phyloP scores from a whole-genome alignment of 371 early-diverging fungal genomes.

The Rhizopus microsporus region DNA sequence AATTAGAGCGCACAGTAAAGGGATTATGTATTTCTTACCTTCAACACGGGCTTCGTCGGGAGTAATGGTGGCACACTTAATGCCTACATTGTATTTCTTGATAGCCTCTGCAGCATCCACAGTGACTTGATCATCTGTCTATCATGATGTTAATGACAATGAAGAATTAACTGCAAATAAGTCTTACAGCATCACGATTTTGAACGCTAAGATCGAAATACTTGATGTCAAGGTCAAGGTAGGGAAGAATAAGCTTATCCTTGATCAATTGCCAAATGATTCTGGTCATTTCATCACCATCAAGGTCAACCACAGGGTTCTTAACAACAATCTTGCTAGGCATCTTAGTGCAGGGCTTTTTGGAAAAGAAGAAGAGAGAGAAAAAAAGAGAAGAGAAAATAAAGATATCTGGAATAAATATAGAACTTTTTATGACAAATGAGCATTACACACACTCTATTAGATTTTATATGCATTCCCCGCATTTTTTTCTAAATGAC shows the following conservation, averaged over 20 bases:
- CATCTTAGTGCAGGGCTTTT: slow-evolving; percentile 11
- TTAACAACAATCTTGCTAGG: slow-evolving; percentile 63
- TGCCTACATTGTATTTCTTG: slow-evolving; percentile 95
- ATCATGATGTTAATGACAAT: slow-evolving; percentile 5
- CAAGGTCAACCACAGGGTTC: slow-evolving; percentile 91
- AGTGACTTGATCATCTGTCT: slow-evolving; percentile 96
- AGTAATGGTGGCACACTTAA: slow-evolving; percentile 99
- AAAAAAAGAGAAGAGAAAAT: slow-evolving; percentile 4
- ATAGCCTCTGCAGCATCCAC: slow-evolving; percentile 96
- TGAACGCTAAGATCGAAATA: slow-evolving; percentile 94
- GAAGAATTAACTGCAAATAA: neutral
- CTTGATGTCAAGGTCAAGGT: slow-evolving; percentile 90
- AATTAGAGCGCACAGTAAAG: neutral
- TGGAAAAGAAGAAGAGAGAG: slow-evolving; percentile 5
- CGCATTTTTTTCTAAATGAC: slow-evolving; percentile 14
- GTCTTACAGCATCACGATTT: slow-evolving; percentile 80
- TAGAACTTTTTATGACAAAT: slow-evolving; percentile 15
- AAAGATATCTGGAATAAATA: neutral
- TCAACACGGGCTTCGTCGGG: slow-evolving; percentile 95
- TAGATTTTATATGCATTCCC: slow-evolving; percentile 15
- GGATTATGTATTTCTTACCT: slow-evolving; percentile 40
- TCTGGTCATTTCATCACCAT: slow-evolving; percentile 97
- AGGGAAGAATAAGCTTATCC: slow-evolving; percentile 92
- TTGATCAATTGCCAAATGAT: slow-evolving; percentile 94
- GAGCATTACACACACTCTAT: slow-evolving; percentile 9